phyloP scores from a whole-genome alignment of 257 asterid genomes.

The Coffea eugenioides region DNA sequence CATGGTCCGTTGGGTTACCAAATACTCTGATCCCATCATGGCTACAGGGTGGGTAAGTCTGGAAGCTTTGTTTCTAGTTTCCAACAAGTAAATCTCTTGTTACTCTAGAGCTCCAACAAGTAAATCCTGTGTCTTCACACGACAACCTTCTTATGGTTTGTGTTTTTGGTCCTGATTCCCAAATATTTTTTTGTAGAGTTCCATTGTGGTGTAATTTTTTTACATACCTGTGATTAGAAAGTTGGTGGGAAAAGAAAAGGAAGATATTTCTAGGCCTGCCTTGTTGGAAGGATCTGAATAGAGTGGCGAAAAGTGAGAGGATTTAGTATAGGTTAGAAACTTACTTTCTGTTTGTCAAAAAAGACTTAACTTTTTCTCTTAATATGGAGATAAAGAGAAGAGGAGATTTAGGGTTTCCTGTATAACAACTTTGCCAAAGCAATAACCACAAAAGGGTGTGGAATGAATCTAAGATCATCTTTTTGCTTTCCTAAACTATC shows the following conservation, averaged over 20 bases:
- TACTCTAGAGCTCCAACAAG: background rate
- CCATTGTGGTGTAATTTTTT: background rate
- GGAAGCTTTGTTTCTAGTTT: background rate
- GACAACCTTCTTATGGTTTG: background rate
- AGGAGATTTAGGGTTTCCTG: background rate
- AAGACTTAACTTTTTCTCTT: background rate
- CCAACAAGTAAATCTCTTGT: background rate
- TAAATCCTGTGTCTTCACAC: background rate
- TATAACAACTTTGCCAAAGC: background rate
- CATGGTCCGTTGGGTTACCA: constrained; percentile 96
- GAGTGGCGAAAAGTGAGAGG: background rate
- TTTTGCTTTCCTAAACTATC: too few species aligned
- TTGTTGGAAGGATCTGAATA: background rate
- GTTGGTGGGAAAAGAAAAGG: background rate
- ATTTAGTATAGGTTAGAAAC: background rate
- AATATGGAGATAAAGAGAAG: background rate
- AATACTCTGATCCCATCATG: constrained; percentile 91
- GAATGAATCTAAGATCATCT: background rate
- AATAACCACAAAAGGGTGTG: background rate
- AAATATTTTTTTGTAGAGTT: background rate
- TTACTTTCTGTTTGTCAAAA: too few species aligned
- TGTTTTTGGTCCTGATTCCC: background rate
- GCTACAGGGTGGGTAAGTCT: constrained; percentile 96
- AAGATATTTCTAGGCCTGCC: background rate
- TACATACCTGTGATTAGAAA: background rate